Percentiles rank a stretch among this genome's conserved stretches.
These are phyloP conservation scores for Pseudogymnoascus sp. DNA, from an alignment of 2,329 filamentous ascomycete genomes.

Conservation along the genomic window DNA sequence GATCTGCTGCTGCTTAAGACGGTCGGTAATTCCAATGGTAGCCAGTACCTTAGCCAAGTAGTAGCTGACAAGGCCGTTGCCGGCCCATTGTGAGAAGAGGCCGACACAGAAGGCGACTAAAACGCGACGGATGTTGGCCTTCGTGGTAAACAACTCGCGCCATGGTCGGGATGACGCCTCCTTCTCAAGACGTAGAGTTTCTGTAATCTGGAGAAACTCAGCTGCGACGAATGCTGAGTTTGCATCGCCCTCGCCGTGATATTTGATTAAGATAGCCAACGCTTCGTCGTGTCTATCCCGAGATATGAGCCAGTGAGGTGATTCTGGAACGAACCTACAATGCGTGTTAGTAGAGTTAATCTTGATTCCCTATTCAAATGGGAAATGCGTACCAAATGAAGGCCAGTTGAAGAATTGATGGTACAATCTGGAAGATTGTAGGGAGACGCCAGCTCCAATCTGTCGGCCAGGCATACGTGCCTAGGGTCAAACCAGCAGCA, in stretches of 20 bases:
- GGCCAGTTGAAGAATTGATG: neutral
- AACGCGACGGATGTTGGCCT: neutral
- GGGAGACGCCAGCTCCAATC: neutral
- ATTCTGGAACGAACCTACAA: constrained; percentile 19
- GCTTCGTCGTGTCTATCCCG: constrained; percentile 17
- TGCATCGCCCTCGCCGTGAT: neutral
- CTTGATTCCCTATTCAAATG: neutral
- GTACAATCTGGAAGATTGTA: neutral
- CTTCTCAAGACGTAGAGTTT: neutral
- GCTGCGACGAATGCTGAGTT: neutral
- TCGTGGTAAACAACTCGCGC: neutral
- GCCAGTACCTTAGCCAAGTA: constrained; percentile 30
- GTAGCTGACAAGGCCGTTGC: constrained; percentile 41
- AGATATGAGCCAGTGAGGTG: constrained; percentile 16
- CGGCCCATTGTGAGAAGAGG: constrained; percentile 50
- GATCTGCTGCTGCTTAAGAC: constrained; percentile 23
- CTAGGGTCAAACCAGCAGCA: constrained; percentile 30
- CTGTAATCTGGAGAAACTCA: neutral
- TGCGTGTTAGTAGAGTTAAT: constrained; percentile 1
- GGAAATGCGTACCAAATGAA: constrained; percentile 21
- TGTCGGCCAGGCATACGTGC: constrained; percentile 19
- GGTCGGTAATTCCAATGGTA: constrained; percentile 27
- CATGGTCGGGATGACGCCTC: neutral
- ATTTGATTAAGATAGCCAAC: constrained; percentile 24
- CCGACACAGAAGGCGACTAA: constrained; percentile 35